A percentile compares a stretch with the other conserved stretches of the same genome.
Evolutionary conservation across 441 rosid genomes (phyloP).

Genomic region (Croton laevigatus): DNA sequence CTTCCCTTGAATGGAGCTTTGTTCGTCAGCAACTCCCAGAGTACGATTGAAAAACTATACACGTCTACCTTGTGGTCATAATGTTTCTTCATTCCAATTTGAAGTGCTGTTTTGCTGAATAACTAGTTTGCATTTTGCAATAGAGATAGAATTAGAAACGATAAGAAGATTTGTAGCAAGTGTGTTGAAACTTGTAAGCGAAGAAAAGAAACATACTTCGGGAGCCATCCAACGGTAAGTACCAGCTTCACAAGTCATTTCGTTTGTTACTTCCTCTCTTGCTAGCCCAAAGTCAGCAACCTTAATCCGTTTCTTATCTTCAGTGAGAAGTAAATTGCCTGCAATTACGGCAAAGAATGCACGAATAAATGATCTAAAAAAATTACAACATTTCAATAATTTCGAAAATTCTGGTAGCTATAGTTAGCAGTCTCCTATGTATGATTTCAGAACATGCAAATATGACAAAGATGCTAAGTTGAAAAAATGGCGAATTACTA

Average conservation of each 20-base stretch:
- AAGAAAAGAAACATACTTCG: constrained; percentile 39
- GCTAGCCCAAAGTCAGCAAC: constrained; percentile 65
- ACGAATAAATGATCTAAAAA: neutral
- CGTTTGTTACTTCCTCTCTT: constrained; percentile 38
- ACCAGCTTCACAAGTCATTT: constrained; percentile 69
- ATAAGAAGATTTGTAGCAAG: neutral
- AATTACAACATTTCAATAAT: too few species aligned
- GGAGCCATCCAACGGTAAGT: constrained; percentile 86
- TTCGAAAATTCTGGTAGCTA: too few species aligned
- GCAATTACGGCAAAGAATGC: neutral
- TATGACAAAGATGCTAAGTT: neutral
- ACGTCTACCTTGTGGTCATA: constrained; percentile 80
- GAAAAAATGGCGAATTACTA: constrained; percentile 31
- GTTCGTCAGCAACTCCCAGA: constrained; percentile 68
- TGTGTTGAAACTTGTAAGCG: neutral
- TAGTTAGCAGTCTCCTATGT: too few species aligned
- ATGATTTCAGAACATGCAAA: too few species aligned
- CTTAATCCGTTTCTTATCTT: constrained; percentile 42
- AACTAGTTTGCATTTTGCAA: constrained; percentile 29
- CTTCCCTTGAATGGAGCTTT: constrained; percentile 44
- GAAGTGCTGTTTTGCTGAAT: constrained; percentile 43
- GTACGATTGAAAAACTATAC: constrained; percentile 60
- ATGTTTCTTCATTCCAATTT: constrained; percentile 47
- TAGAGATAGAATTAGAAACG: constrained; percentile 12
- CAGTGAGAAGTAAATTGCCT: constrained; percentile 60